A percentile compares a stretch with the other conserved stretches of the same genome.
Evolutionary conservation across 2,329 filamentous ascomycete genomes (phyloP).

Genomic region (Pyrenochaeta sp.): DNA sequence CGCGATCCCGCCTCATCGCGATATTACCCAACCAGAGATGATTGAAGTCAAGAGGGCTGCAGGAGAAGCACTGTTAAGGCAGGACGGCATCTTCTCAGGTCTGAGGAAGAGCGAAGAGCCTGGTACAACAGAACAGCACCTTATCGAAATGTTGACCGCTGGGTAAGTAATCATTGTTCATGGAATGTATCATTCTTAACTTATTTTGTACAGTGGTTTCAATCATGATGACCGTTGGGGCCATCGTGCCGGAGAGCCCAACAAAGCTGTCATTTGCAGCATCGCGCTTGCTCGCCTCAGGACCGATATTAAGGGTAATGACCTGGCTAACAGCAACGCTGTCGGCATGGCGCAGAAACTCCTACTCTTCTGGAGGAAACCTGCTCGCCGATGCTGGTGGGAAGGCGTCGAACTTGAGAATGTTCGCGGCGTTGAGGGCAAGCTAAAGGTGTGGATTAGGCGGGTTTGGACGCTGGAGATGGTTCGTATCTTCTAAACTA

Average conservation of each 20-base stretch:
- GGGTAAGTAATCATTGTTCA: conserved; percentile 67
- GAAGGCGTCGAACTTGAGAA: conserved; percentile 91
- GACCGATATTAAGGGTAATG: conserved; percentile 85
- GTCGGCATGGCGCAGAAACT: conserved; percentile 99
- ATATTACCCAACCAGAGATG: conserved; percentile 90
- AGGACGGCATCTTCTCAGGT: conserved; percentile 95
- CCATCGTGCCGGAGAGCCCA: conserved; percentile 94
- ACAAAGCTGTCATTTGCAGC: conserved; percentile 98
- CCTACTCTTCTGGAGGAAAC: conserved; percentile 96
- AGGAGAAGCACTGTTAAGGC: conserved; percentile 81
- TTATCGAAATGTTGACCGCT: conserved; percentile 99
- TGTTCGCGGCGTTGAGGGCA: conserved; percentile 89
- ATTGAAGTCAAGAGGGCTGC: conserved; percentile 94
- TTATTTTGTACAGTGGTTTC: conserved; percentile 73
- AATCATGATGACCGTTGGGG: conserved; percentile 96
- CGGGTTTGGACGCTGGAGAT: conserved; percentile 99
- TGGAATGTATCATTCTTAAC: background rate
- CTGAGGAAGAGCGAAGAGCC: conserved; percentile 94
- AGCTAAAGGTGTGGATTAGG: conserved; percentile 97
- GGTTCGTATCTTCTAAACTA: conserved; percentile 52
- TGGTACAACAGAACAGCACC: conserved; percentile 94
- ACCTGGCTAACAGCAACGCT: conserved; percentile 74
- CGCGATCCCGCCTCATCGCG: conserved; percentile 83
- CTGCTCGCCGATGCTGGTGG: conserved; percentile 97
- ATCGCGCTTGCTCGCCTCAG: conserved; percentile 90